These are phyloP conservation scores for Pseudopithomyces chartarum DNA, from an alignment of 2,329 filamentous ascomycete genomes.

Conservation along the genomic window DNA sequence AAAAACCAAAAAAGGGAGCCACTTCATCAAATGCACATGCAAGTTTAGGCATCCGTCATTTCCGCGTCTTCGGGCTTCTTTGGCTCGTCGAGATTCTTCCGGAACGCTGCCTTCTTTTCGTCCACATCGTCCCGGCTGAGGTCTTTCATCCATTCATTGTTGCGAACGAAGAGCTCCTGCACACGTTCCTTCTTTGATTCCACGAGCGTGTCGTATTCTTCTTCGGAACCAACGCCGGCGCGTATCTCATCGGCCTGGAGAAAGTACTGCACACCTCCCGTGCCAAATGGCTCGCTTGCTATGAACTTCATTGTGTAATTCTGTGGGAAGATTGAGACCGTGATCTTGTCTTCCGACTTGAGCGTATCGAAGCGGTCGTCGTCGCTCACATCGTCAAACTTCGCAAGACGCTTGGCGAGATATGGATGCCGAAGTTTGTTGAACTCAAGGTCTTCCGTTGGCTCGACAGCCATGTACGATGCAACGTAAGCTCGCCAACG, in stretches of 20 bases:
- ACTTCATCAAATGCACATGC: background rate
- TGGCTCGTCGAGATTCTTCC: constrained; percentile 35
- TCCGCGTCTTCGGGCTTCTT: constrained; percentile 37
- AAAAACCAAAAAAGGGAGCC: background rate
- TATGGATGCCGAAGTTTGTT: constrained; percentile 46
- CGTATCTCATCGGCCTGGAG: constrained; percentile 45
- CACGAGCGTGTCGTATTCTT: constrained; percentile 35
- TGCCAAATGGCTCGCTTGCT: constrained; percentile 41
- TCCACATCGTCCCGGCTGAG: constrained; percentile 54
- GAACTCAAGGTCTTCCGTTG: constrained; percentile 62
- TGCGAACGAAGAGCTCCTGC: constrained; percentile 50
- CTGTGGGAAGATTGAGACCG: constrained; percentile 51
- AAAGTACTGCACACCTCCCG: constrained; percentile 46
- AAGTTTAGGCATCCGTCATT: constrained; percentile 29
- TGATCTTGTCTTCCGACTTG: constrained; percentile 49
- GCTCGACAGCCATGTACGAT: constrained; percentile 84
- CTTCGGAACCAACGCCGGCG: constrained; percentile 38
- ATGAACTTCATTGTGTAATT: constrained; percentile 52
- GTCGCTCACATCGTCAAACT: constrained; percentile 38
- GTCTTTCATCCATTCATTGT: constrained; percentile 54
- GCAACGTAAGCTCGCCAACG: constrained; percentile 96
- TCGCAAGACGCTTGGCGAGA: constrained; percentile 47
- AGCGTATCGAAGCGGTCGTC: constrained; percentile 37
- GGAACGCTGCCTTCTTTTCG: constrained; percentile 45
- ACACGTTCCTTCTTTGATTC: constrained; percentile 42